These are phyloP conservation scores for Triticum monococcum DNA, from an alignment of 176 grass and related monocot species.

Conservation along the genomic window DNA sequence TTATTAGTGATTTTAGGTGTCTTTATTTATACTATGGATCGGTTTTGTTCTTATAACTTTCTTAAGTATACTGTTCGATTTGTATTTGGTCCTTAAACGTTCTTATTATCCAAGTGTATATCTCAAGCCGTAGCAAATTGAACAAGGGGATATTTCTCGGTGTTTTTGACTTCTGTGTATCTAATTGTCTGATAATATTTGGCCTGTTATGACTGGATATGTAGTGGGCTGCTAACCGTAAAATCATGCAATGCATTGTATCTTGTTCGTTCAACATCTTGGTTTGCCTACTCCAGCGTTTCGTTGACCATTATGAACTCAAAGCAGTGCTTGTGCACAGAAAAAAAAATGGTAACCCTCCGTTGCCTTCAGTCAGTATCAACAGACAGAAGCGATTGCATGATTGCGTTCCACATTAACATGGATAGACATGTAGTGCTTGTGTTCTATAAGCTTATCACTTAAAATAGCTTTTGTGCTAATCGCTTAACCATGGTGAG, in stretches of 20 bases:
- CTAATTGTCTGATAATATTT: background rate
- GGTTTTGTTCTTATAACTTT: constrained; percentile 5
- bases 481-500: background rate
- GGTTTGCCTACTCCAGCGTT: background rate
- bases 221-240: background rate
- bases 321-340: background rate
- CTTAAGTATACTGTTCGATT: background rate
- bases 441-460: background rate
- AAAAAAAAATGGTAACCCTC: background rate
- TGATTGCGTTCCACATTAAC: background rate
- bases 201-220: background rate
- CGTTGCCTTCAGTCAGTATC: background rate
- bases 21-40: constrained; percentile 9
- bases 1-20: constrained; percentile 37
- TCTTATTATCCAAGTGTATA: background rate
- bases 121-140: background rate
- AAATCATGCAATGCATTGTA: background rate
- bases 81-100: constrained; percentile 15
- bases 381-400: background rate
- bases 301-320: background rate
- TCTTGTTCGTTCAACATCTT: background rate
- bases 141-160: background rate
- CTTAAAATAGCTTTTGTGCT: background rate
- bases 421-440: background rate
- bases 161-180: background rate